Conservation (phyloP, 176 grass and related monocot species). For the Rhipidocladum racemiflorum region DNA sequence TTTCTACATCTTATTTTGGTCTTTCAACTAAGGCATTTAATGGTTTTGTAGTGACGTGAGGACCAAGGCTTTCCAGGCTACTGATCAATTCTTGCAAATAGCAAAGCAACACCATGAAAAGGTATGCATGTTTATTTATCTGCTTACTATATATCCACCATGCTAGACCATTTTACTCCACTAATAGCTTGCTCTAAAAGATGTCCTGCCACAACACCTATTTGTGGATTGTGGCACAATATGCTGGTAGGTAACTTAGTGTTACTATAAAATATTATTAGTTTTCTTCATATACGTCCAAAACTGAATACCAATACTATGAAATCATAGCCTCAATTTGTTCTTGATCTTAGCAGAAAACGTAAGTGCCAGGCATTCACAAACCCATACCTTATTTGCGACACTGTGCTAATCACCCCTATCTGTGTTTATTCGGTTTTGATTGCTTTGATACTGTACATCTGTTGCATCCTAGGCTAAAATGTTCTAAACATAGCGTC, state of each 20-base stretch:
- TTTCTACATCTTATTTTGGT: constrained; percentile 17
- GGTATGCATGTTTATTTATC: constrained; percentile 46
- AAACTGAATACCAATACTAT: background rate
- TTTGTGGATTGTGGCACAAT: background rate
- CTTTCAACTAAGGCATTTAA: constrained; percentile 11
- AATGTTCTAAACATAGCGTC: background rate
- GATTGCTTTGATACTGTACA: background rate
- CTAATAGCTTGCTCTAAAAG: constrained; percentile 13
- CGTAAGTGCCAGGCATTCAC: background rate
- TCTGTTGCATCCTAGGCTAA: background rate
- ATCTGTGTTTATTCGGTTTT: constrained; percentile 8
- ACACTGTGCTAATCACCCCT: background rate
- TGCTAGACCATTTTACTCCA: constrained; percentile 1
- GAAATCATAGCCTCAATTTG: background rate
- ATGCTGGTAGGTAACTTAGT: background rate
- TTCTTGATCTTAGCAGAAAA: background rate
- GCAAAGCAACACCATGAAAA: constrained; percentile 87
- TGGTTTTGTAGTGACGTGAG: constrained; percentile 79
- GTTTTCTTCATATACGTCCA: background rate
- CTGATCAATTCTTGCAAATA: constrained; percentile 90
- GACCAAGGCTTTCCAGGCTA: constrained; percentile 94
- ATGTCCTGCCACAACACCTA: background rate
- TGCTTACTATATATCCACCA: constrained; percentile 18
- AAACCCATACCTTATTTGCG: background rate
- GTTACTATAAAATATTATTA: background rate